These are phyloP conservation scores for Lyophyllum semitale DNA, from an alignment of 768 basidiomycete species.

Conservation along the genomic window DNA sequence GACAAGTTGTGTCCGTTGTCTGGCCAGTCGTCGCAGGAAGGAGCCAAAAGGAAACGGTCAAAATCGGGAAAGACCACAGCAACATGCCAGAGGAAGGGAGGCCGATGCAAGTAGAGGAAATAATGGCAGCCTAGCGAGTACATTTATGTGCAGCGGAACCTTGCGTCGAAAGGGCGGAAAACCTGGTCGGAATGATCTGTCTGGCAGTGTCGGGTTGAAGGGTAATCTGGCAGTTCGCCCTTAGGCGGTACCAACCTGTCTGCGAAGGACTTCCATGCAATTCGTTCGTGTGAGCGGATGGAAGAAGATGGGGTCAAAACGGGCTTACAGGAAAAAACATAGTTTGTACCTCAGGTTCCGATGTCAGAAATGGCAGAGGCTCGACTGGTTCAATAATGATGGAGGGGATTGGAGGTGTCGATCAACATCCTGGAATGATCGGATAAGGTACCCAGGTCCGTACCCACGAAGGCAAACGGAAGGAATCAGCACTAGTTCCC, in stretches of 20 bases:
- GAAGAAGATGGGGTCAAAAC: constrained; percentile 12
- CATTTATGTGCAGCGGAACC: constrained; percentile 8
- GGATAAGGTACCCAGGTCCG: background rate
- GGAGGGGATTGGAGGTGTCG: constrained; percentile 5
- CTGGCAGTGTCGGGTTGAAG: constrained; percentile 18
- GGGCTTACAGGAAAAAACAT: background rate
- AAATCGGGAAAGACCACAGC: constrained; percentile 19
- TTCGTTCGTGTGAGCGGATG: background rate
- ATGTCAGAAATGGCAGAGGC: constrained; percentile 17
- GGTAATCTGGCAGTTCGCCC: constrained; percentile 29
- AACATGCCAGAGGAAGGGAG: constrained; percentile 19
- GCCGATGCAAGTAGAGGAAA: background rate
- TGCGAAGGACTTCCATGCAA: constrained; percentile 19
- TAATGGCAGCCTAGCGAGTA: background rate
- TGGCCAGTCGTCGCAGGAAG: constrained; percentile 27
- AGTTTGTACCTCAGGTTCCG: constrained; percentile 5
- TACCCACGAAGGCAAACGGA: background rate
- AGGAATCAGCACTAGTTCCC: background rate
- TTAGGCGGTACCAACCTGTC: constrained; percentile 22
- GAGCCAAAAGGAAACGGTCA: constrained; percentile 22
- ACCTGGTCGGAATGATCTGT: constrained; percentile 20
- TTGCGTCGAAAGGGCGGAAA: constrained; percentile 15
- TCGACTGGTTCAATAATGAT: constrained; percentile 12
- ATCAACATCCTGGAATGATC: background rate
- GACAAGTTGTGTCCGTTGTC: constrained; percentile 39